Conservation (phyloP, 1,139 yeast species). For the Yamadazyma diddensiae region DNA sequence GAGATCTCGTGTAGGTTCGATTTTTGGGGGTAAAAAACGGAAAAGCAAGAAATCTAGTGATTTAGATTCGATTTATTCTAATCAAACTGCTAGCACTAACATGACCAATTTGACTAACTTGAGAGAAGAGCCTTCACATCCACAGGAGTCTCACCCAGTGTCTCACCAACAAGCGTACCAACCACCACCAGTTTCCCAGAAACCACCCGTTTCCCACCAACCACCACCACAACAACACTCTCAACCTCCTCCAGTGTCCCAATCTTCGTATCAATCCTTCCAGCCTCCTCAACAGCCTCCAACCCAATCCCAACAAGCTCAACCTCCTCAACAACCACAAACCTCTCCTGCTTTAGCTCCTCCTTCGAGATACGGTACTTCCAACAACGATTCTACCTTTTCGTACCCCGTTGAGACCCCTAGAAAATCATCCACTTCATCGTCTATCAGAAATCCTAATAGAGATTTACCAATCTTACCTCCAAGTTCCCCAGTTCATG, state of each 20-base stretch:
- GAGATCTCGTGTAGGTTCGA: constrained; percentile 80
- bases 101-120: constrained; percentile 16
- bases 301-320: constrained; percentile 1
- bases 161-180: too few species aligned
- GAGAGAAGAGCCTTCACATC: constrained; percentile 13
- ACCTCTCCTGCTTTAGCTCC: constrained; percentile 1
- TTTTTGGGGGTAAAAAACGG: constrained; percentile 66
- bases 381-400: constrained; percentile 1
- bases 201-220: too few species aligned
- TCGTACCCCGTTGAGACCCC: constrained; percentile 7
- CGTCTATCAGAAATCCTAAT: constrained; percentile 5
- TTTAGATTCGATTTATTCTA: constrained; percentile 27
- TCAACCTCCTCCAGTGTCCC: too few species aligned
- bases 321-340: constrained; percentile 1
- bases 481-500: constrained; percentile 1
- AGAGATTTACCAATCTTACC: constrained; percentile 15
- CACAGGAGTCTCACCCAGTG: constrained; percentile 3
- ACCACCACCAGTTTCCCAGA: too few species aligned
- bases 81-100: constrained; percentile 18
- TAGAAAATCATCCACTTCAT: constrained; percentile 4
- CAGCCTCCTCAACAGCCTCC: too few species aligned
- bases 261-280: too few species aligned
- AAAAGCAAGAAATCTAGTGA: constrained; percentile 32
- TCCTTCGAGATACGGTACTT: constrained; percentile 1
- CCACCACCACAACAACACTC: too few species aligned